A percentile compares a stretch with the other conserved stretches of the same genome.
These are phyloP conservation scores for Aspergillus kassunensis DNA, from an alignment of 495 filamentous ascomycete species.

Conservation along the genomic window DNA sequence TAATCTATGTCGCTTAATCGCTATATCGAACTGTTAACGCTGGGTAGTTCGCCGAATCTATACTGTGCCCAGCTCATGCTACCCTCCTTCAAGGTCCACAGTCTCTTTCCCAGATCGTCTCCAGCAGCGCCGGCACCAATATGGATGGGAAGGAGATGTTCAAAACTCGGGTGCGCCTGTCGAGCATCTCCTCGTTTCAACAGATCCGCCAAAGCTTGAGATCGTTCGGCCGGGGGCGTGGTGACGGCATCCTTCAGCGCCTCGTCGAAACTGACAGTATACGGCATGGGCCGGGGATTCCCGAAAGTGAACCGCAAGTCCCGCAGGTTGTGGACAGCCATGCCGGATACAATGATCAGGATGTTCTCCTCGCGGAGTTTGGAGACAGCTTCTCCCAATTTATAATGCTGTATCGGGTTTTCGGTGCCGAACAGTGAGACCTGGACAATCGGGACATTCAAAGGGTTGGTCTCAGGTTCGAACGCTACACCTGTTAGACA, in stretches of 20 bases:
- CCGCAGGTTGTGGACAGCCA: conserved; percentile 83
- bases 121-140: conserved; percentile 69
- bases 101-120: conserved; percentile 54
- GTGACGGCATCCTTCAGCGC: conserved; percentile 69
- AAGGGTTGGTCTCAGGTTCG: conserved; percentile 65
- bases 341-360: conserved; percentile 73
- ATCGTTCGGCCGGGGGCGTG: conserved; percentile 48
- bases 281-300: conserved; percentile 52
- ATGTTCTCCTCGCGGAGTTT: conserved; percentile 67
- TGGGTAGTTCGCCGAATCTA: conserved; percentile 61
- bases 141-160: conserved; percentile 77
- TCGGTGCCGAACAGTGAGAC: conserved; percentile 70
- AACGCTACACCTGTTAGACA: conserved; percentile 48
- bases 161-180: conserved; percentile 73
- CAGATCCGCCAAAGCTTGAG: conserved; percentile 56
- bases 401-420: conserved; percentile 66
- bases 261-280: conserved; percentile 71
- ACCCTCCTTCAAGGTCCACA: conserved; percentile 64
- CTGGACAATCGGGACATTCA: conserved; percentile 76
- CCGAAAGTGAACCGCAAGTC: conserved; percentile 51
- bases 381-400: conserved; percentile 64
- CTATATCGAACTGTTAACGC: conserved; percentile 24
- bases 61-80: conserved; percentile 73
- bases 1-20: background rate
- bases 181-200: conserved; percentile 63